These are phyloP conservation scores for Metschnikowia henanensis DNA, from an alignment of 805 yeast species.

Conservation along the genomic window DNA sequence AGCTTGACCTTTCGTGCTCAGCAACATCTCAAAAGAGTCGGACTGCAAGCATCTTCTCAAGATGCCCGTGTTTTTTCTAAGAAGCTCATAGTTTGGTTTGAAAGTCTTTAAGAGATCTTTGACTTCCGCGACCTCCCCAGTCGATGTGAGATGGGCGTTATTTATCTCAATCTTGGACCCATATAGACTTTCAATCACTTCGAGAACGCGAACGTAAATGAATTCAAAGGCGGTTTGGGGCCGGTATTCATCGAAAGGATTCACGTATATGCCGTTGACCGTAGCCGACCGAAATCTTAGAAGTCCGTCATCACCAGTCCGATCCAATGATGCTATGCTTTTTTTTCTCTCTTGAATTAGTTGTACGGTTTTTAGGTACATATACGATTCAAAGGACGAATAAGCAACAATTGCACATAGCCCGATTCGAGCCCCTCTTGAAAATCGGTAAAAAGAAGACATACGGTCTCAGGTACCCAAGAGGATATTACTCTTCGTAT, in stretches of 20 bases:
- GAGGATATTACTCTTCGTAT: too few species aligned
- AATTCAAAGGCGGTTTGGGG: slow-evolving; percentile 90
- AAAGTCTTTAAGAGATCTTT: slow-evolving; percentile 57
- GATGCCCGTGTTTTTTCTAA: slow-evolving; percentile 34
- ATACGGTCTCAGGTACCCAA: too few species aligned
- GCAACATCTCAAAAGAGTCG: slow-evolving; percentile 21
- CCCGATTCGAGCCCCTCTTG: slow-evolving; percentile 39
- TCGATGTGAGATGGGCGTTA: slow-evolving; percentile 29
- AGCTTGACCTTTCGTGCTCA: slow-evolving; percentile 2
- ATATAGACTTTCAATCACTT: slow-evolving; percentile 58
- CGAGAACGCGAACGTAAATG: slow-evolving; percentile 67
- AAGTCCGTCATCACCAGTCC: not conserved
- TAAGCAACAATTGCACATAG: slow-evolving; percentile 51
- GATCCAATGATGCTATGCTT: not conserved
- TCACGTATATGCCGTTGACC: slow-evolving; percentile 77
- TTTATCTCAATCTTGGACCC: slow-evolving; percentile 39
- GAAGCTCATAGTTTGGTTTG: slow-evolving; percentile 53
- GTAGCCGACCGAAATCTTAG: slow-evolving; percentile 35
- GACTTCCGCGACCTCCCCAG: slow-evolving; percentile 42
- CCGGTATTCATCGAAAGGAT: slow-evolving; percentile 88
- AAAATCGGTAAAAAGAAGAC: slow-evolving; percentile 14
- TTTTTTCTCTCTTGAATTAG: slow-evolving; percentile 43
- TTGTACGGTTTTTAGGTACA: slow-evolving; percentile 52
- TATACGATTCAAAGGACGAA: slow-evolving; percentile 63
- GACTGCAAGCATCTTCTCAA: slow-evolving; percentile 27